These are phyloP conservation scores for Talaromyces wortmannii DNA, from an alignment of 495 filamentous ascomycete species.

Conservation along the genomic window DNA sequence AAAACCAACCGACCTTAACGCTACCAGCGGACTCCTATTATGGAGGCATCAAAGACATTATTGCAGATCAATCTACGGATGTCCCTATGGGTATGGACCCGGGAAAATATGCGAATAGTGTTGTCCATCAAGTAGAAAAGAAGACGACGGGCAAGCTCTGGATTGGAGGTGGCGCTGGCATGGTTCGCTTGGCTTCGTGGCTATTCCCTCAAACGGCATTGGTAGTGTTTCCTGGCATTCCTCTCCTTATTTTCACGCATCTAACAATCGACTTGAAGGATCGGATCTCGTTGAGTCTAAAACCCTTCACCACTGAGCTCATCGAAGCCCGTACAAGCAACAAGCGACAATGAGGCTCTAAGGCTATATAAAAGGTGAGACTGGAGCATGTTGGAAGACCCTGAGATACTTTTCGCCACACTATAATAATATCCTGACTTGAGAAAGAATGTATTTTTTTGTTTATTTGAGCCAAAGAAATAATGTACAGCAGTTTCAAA, in stretches of 20 bases:
- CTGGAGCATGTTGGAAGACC: no score
- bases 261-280: neutral
- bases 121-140: neutral
- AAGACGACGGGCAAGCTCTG: neutral
- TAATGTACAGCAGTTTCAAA: no score
- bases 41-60: neutral
- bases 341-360: no score
- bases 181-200: neutral
- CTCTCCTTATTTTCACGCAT: no score
- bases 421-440: no score
- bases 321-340: no score
- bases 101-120: neutral
- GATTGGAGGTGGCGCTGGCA: neutral
- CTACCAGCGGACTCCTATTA: conserved; percentile 1
- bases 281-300: neutral
- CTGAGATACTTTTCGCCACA: no score
- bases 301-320: neutral
- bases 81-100: neutral
- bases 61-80: neutral
- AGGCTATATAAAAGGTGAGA: no score
- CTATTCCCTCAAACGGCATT: neutral
- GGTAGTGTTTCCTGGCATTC: neutral
- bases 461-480: no score
- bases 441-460: no score
- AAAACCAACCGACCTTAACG: neutral